These are phyloP conservation scores for Inga oerstediana DNA, from an alignment of 306 rosid species.

Conservation along the genomic window DNA sequence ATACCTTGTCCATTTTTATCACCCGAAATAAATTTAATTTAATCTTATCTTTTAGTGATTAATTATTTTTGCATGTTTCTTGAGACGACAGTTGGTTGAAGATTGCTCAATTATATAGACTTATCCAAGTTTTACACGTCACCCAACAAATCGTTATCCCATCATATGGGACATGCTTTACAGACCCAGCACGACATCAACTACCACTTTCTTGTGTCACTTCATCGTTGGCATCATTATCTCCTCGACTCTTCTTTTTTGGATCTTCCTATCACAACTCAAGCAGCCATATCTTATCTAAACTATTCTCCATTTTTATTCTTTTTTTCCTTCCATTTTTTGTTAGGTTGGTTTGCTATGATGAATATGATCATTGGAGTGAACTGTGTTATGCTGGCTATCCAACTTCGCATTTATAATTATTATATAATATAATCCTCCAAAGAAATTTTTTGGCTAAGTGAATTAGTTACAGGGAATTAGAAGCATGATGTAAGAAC, in stretches of 20 bases:
- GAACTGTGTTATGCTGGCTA: neutral
- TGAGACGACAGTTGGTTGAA: neutral
- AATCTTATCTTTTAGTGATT: neutral
- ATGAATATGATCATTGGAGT: neutral
- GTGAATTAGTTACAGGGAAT: neutral
- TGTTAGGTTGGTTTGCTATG: neutral
- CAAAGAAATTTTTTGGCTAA: neutral
- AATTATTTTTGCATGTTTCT: neutral
- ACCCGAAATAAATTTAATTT: neutral
- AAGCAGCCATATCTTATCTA: neutral
- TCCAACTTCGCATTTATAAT: neutral
- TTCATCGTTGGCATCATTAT: slow-evolving; percentile 32
- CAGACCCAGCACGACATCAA: neutral
- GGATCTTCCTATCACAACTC: neutral
- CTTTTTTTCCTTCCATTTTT: neutral
- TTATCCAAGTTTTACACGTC: slow-evolving; percentile 39
- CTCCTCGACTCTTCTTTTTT: neutral
- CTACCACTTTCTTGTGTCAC: slow-evolving; percentile 5
- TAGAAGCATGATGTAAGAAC: neutral
- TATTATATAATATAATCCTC: neutral
- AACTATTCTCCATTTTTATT: neutral
- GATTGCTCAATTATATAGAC: slow-evolving; percentile 24
- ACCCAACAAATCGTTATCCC: slow-evolving; percentile 42
- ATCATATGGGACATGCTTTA: slow-evolving; percentile 32
- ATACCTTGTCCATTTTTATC: slow-evolving; percentile 11